Evolutionary conservation across 1,284 basidiomycete species (phyloP).

Genomic region (Baeospora myosura): DNA sequence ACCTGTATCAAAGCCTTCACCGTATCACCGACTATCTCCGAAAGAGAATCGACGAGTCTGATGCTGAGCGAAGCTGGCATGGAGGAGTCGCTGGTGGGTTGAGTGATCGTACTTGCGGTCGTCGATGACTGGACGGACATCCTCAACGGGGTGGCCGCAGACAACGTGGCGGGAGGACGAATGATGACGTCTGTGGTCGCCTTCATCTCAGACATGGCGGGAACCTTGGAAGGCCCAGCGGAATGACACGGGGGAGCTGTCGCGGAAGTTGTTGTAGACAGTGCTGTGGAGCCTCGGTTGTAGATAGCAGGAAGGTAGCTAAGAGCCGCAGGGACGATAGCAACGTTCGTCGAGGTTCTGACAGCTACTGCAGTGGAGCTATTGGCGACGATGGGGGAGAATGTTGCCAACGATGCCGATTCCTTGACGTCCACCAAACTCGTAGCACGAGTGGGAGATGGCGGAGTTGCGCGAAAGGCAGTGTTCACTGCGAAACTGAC

Average conservation of each 20-base stretch:
- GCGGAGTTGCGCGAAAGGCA: conserved; percentile 31
- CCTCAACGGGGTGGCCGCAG: conserved; percentile 19
- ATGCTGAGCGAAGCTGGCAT: conserved; percentile 33
- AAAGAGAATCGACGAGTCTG: conserved; percentile 40
- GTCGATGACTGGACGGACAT: conserved; percentile 6
- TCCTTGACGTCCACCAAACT: conserved; percentile 20
- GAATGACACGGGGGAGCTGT: conserved; percentile 23
- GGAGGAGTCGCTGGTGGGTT: conserved; percentile 14
- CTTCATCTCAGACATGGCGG: conserved; percentile 25
- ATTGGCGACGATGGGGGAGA: conserved; percentile 18
- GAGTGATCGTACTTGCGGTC: conserved; percentile 16
- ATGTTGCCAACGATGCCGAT: neutral
- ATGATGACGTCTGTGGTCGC: conserved; percentile 32
- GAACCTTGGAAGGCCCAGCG: conserved; percentile 12
- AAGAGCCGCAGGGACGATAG: conserved; percentile 35
- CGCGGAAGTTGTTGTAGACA: conserved; percentile 29
- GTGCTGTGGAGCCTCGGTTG: conserved; percentile 34
- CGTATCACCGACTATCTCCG: conserved; percentile 42
- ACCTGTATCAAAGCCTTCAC: conserved; percentile 33
- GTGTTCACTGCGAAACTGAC: conserved; percentile 57
- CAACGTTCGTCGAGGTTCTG: conserved; percentile 22
- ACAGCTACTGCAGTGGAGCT: conserved; percentile 29
- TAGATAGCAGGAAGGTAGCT: conserved; percentile 53
- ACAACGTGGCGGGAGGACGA: conserved; percentile 24
- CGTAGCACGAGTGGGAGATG: conserved; percentile 27